Evolutionary conservation across 441 rosid genomes (phyloP).

Genomic region (Theobroma grandiflorum): DNA sequence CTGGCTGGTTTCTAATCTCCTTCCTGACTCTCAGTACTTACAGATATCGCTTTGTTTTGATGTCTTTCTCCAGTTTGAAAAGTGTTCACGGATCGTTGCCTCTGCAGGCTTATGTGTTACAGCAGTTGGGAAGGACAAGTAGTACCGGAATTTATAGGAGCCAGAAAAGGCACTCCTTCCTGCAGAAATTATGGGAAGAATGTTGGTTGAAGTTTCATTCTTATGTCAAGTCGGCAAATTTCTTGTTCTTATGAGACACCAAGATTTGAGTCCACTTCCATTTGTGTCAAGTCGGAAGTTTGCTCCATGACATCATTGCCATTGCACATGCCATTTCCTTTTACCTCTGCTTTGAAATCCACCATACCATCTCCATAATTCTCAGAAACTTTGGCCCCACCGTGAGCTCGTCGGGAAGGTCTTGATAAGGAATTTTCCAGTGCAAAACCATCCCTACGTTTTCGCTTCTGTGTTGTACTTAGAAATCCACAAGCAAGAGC

Average conservation of each 20-base stretch:
- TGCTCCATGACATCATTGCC: constrained; percentile 26
- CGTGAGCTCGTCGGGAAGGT: constrained; percentile 41
- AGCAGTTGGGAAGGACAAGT: neutral
- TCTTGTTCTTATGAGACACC: neutral
- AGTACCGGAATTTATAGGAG: neutral
- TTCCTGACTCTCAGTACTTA: neutral
- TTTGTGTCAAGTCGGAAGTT: constrained; percentile 24
- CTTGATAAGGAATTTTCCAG: constrained; percentile 26
- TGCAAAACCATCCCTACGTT: constrained; percentile 32
- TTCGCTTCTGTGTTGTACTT: constrained; percentile 46
- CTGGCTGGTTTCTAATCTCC: neutral
- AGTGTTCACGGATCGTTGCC: neutral
- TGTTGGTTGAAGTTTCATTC: neutral
- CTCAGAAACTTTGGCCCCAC: constrained; percentile 26
- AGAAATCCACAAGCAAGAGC: constrained; percentile 52
- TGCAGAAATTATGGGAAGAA: constrained; percentile 1
- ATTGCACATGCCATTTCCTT: constrained; percentile 33
- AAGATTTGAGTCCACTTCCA: constrained; percentile 10
- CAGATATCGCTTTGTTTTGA: neutral
- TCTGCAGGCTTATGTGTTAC: neutral
- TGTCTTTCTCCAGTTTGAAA: neutral
- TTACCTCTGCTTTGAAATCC: constrained; percentile 32
- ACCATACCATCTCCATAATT: constrained; percentile 20
- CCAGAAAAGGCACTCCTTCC: neutral
- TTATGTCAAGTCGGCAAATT: constrained; percentile 19